Evolutionary conservation across 108 stramenopile species (phyloP).

Genomic region (Stephanodiscus triporus): DNA sequence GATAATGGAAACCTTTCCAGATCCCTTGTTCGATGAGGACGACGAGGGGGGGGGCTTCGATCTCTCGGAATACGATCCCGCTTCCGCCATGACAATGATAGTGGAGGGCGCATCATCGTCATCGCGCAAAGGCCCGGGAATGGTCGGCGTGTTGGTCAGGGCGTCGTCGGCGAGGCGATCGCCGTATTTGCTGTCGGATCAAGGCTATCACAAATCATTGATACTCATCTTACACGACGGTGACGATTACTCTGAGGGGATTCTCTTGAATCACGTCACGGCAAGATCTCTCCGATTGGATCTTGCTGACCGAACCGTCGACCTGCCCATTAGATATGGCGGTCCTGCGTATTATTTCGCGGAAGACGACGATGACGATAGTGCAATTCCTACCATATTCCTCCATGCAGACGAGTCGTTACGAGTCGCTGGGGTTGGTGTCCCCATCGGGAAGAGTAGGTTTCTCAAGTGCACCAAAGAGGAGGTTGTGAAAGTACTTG

Average conservation of each 20-base stretch:
- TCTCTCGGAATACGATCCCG: constrained; percentile 38
- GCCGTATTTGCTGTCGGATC: constrained; percentile 59
- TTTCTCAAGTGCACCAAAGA: constrained; percentile 46
- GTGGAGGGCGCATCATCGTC: constrained; percentile 1
- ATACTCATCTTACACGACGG: constrained; percentile 60
- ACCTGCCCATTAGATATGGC: constrained; percentile 60
- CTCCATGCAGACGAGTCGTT: constrained; percentile 50
- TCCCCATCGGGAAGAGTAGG: constrained; percentile 30
- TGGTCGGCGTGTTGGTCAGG: constrained; percentile 59
- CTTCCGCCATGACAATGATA: constrained; percentile 29
- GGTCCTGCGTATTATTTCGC: constrained; percentile 39
- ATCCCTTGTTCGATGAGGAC: constrained; percentile 14
- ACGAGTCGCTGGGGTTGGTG: constrained; percentile 39
- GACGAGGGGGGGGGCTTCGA: constrained; percentile 12
- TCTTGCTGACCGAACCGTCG: constrained; percentile 16
- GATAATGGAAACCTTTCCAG: constrained; percentile 13
- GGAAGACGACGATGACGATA: constrained; percentile 21
- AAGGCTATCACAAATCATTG: constrained; percentile 66
- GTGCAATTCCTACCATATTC: constrained; percentile 31
- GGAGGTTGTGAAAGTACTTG: constrained; percentile 46
- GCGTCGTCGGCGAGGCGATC: constrained; percentile 60
- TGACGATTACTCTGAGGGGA: constrained; percentile 56
- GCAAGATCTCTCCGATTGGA: constrained; percentile 32
- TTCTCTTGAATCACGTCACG: constrained; percentile 60
- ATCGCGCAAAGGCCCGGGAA: background rate